Conservation (phyloP, 805 yeast genomes). For the Yamadazyma philogaea region DNA sequence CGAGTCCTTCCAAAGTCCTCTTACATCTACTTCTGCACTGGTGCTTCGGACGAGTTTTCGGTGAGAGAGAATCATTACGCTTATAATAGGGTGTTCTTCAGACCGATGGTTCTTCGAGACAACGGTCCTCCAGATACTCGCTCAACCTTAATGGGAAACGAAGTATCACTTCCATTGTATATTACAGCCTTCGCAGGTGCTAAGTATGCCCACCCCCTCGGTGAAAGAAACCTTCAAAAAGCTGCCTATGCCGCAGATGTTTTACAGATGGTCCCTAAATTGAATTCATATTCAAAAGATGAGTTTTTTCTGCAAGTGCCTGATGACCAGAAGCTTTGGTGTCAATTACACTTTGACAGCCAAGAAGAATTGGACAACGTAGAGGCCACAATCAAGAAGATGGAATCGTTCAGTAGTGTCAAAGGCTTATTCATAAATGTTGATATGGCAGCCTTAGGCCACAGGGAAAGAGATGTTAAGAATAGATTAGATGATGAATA, state of each 20-base stretch:
- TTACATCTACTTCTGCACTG: constrained; percentile 46
- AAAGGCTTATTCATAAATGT: constrained; percentile 33
- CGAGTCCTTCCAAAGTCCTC: constrained; percentile 28
- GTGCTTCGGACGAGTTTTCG: constrained; percentile 84
- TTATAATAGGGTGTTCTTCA: constrained; percentile 79
- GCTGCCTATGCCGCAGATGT: constrained; percentile 31
- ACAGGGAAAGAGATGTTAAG: constrained; percentile 43
- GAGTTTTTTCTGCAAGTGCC: constrained; percentile 27
- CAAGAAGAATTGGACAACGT: constrained; percentile 22
- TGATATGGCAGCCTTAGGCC: constrained; percentile 32
- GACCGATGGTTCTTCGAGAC: constrained; percentile 66
- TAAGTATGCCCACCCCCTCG: constrained; percentile 25
- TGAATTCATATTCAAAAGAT: constrained; percentile 22
- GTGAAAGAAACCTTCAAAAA: constrained; percentile 20
- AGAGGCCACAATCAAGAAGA: constrained; percentile 21
- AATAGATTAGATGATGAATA: constrained; percentile 9
- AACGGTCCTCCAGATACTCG: constrained; percentile 20
- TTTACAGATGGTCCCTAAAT: constrained; percentile 31
- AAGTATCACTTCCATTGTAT: constrained; percentile 25
- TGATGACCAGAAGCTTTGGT: constrained; percentile 32
- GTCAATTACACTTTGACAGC: constrained; percentile 28
- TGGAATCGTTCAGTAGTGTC: constrained; percentile 23
- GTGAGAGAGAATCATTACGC: constrained; percentile 85
- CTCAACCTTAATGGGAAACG: constrained; percentile 20
- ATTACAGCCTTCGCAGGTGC: constrained; percentile 32